These are phyloP conservation scores for Quambalaria eucalypti DNA, from an alignment of 1,284 basidiomycete species.

Conservation along the genomic window DNA sequence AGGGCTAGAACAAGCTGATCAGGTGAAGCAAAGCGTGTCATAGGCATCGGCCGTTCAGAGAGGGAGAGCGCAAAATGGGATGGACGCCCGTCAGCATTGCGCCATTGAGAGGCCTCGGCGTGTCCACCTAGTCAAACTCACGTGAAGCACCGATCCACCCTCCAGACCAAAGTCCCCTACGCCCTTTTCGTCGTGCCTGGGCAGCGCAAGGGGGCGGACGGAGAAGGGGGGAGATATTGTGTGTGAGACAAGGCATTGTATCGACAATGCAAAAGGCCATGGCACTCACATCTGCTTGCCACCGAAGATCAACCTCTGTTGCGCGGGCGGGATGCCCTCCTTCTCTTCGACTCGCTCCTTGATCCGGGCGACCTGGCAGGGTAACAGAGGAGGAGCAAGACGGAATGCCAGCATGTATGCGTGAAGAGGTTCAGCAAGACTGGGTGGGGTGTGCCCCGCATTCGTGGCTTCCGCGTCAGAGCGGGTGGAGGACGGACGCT, in stretches of 20 bases:
- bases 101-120: no score
- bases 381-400: background rate
- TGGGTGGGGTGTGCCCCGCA: background rate
- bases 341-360: conserved; percentile 99
- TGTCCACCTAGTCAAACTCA: no score
- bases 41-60: no score
- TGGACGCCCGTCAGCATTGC: no score
- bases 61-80: no score
- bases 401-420: background rate
- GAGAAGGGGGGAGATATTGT: background rate
- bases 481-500: background rate
- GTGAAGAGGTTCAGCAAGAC: background rate
- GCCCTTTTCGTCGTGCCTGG: conserved; percentile 46
- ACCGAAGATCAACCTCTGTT: conserved; percentile 88
- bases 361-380: conserved; percentile 71
- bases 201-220: background rate
- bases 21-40: no score
- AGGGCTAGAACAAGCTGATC: no score
- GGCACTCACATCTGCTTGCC: conserved; percentile 86
- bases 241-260: background rate
- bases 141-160: conserved; percentile 45
- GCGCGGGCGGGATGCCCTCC: conserved; percentile 91
- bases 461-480: background rate
- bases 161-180: conserved; percentile 45
- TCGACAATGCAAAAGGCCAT: background rate